A percentile compares a stretch with the other conserved stretches of the same genome.
Conservation (phyloP, 352 stramenopile genomes). For the Peronospora farinosa region DNA sequence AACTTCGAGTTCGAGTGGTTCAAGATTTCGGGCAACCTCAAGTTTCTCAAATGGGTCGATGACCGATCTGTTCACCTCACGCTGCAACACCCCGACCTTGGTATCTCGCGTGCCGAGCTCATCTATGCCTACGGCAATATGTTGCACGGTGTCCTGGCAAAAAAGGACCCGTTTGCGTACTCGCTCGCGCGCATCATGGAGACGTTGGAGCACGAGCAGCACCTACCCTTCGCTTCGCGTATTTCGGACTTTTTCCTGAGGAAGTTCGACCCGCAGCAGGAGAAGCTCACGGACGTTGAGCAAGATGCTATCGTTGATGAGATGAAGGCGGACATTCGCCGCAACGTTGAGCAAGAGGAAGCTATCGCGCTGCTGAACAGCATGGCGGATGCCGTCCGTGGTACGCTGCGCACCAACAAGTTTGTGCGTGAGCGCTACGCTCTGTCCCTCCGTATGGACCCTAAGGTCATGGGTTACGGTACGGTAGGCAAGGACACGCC, state of each 20-base stretch:
- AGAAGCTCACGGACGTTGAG: conserved; percentile 33
- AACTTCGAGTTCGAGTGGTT: conserved; percentile 69
- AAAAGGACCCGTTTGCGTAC: conserved; percentile 92
- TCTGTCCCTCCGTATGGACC: conserved; percentile 71
- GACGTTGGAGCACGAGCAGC: conserved; percentile 86
- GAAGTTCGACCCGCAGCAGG: conserved; percentile 62
- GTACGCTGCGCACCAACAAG: conserved; percentile 79
- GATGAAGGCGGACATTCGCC: conserved; percentile 68
- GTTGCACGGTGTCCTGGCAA: conserved; percentile 91
- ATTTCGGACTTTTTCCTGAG: conserved; percentile 95
- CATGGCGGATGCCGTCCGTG: conserved; percentile 70
- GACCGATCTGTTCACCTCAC: conserved; percentile 72
- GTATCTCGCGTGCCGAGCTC: conserved; percentile 89
- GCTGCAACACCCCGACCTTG: conserved; percentile 85
- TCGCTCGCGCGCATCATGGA: conserved; percentile 92
- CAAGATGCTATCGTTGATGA: conserved; percentile 41
- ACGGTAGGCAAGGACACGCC: conserved; percentile 85
- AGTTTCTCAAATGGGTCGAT: conserved; percentile 85
- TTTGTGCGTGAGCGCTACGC: conserved; percentile 79
- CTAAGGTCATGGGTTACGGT: conserved; percentile 72
- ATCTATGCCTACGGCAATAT: conserved; percentile 94
- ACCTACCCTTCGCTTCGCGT: conserved; percentile 83
- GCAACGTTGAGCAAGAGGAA: conserved; percentile 69
- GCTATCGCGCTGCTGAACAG: conserved; percentile 68
- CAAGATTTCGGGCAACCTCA: conserved; percentile 84